These are phyloP conservation scores for Trypanosoma melophagium DNA, from an alignment of 208 protist genomes.

Conservation along the genomic window DNA sequence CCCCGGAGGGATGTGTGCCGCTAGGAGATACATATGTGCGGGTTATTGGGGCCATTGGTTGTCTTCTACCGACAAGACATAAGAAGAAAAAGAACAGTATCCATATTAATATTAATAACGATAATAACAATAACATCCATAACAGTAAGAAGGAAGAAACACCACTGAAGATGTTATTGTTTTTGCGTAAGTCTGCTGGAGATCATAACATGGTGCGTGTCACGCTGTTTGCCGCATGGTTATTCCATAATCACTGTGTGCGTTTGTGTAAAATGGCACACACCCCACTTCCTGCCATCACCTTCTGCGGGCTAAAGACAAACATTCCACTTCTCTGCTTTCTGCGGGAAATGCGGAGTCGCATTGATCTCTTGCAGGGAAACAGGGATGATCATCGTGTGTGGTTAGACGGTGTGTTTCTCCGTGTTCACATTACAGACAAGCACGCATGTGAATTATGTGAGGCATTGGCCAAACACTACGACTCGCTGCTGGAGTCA, in stretches of 20 bases:
- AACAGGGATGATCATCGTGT: slow-evolving; percentile 24
- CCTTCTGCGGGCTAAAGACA: slow-evolving; percentile 48
- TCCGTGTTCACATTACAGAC: slow-evolving; percentile 32
- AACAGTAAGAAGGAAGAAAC: neutral
- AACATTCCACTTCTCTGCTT: slow-evolving; percentile 81
- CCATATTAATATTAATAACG: too few species aligned
- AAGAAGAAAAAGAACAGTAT: too few species aligned
- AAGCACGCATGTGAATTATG: slow-evolving; percentile 25
- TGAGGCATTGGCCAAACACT: slow-evolving; percentile 37
- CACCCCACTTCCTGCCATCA: slow-evolving; percentile 26
- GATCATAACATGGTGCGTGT: slow-evolving; percentile 75
- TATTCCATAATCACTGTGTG: slow-evolving; percentile 45
- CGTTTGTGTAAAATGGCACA: slow-evolving; percentile 32
- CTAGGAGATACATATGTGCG: slow-evolving; percentile 38
- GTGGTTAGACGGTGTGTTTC: slow-evolving; percentile 43
- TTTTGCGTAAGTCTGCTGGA: slow-evolving; percentile 69
- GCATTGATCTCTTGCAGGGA: slow-evolving; percentile 25
- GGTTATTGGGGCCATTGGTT: slow-evolving; percentile 49
- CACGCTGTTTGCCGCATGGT: slow-evolving; percentile 50
- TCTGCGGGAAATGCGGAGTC: slow-evolving; percentile 63
- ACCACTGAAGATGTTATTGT: slow-evolving; percentile 41
- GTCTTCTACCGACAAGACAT: neutral
- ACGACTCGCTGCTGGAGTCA: slow-evolving; percentile 28
- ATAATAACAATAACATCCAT: too few species aligned
- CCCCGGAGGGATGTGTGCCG: slow-evolving; percentile 51